Evolutionary conservation across 176 grass and related monocot species (phyloP), one percentile per base, ranked within the genome.

Genomic region (Tuctoria greenei): DNA sequence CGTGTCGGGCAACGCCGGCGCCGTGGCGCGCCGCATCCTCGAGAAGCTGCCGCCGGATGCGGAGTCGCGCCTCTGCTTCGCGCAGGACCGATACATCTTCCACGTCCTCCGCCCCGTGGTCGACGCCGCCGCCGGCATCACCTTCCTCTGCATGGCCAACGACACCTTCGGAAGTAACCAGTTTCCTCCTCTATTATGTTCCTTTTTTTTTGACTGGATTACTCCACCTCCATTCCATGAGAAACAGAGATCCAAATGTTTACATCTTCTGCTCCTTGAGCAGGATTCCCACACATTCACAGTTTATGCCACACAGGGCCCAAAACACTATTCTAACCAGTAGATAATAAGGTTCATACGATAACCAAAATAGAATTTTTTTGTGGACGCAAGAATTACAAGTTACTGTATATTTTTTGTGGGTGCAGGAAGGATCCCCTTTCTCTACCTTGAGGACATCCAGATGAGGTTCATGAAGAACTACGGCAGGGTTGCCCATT

Each of bases 401-500:
- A n/a, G n/a, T n/a, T n/a, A n/a, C n/a, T n/a, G n/a, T n/a, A n/a
- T 31, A 2, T 31, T 2, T 3, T 31, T 31, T 31, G 31, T 31
- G 31, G 31, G 36, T 51, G 58, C 83, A 98, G 95, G 95, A 44
- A 79, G 95, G 40, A 68, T 98, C 42, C 95, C 95, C 56, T 98
- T 94, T 59, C 79, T 98, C 27, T 98, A 98, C 70, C 84, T 98
- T 14, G 91, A 98, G 76, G 95, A 98, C 76, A 92, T 98, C 70
- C 95, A 94, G 69, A 98, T 98, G 91, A 92, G 95, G 74, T 98
- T 98, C 75, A 88, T 98, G 84, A 98, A 98, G 73, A 94, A 98
- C 54, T 98, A 98, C 41, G 84, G 95, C 58, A 90, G 69, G 64
- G 74, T 94, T n/a, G 89, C 82, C 15, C 91, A 74, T 27, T 73